Conservation (phyloP, 306 rosid species). For the Aeschynomene evenia region DNA sequence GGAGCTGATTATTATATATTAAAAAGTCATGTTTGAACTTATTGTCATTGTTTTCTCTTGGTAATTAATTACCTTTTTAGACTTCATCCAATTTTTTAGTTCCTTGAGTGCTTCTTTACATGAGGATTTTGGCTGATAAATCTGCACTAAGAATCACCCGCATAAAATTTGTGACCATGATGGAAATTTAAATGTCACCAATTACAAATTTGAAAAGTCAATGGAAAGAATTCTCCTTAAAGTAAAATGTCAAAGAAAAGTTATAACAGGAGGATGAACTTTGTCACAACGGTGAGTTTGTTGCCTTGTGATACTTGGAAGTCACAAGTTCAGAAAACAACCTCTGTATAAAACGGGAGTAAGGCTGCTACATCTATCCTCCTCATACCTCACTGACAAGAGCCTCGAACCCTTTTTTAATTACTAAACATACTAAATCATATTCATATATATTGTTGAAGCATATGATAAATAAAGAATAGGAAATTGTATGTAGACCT, state of each 20-base stretch:
- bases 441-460: background rate
- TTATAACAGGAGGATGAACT: too few species aligned
- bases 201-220: background rate
- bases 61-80: conserved; percentile 43
- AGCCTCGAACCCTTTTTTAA: too few species aligned
- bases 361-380: too few species aligned
- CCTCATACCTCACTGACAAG: too few species aligned
- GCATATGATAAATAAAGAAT: background rate
- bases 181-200: background rate
- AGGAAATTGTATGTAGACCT: conserved; percentile 43
- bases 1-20: background rate
- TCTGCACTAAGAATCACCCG: conserved; percentile 33
- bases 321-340: too few species aligned
- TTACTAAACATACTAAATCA: background rate
- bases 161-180: background rate
- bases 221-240: background rate
- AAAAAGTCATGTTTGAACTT: background rate
- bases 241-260: background rate
- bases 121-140: conserved; percentile 46
- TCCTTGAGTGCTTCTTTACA: conserved; percentile 53
- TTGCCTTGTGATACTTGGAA: too few species aligned
- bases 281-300: too few species aligned
- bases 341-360: too few species aligned
- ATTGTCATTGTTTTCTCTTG: background rate
- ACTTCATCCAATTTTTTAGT: conserved; percentile 52